Percentiles rank a stretch among this genome's conserved stretches.
These are phyloP conservation scores for Debaryomyces singareniensis DNA, from an alignment of 1,139 yeast species.

Conservation along the genomic window DNA sequence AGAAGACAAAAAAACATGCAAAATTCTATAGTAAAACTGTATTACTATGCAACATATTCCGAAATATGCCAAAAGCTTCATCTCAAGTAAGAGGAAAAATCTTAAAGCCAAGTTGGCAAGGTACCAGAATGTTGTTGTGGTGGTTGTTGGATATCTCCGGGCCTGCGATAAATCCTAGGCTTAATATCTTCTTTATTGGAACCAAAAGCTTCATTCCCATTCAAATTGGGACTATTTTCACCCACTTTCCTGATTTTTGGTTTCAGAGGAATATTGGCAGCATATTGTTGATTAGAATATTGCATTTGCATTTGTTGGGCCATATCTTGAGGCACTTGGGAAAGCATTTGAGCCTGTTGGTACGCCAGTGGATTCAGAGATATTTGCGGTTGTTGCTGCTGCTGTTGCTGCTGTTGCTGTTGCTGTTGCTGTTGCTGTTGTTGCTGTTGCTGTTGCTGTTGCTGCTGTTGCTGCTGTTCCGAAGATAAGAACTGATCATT, in stretches of 20 bases:
- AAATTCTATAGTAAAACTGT: not conserved
- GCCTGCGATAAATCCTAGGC: slow-evolving; percentile 7
- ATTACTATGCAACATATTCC: not conserved
- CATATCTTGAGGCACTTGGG: slow-evolving; percentile 1
- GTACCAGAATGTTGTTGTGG: slow-evolving; percentile 3
- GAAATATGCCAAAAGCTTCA: not conserved
- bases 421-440: slow-evolving; percentile 9
- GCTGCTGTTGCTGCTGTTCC: slow-evolving; percentile 7
- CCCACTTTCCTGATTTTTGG: slow-evolving; percentile 7
- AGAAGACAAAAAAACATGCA: not conserved
- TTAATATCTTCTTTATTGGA: slow-evolving; percentile 7
- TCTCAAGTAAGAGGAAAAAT: too few relatives aligned
- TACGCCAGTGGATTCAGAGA: slow-evolving; percentile 8
- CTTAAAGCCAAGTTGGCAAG: slow-evolving; percentile 9
- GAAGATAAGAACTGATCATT: slow-evolving; percentile 8
- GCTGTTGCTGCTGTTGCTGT: slow-evolving; percentile 10
- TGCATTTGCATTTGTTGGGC: slow-evolving; percentile 5
- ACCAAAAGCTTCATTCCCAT: slow-evolving; percentile 6
- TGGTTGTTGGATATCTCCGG: slow-evolving; percentile 1
- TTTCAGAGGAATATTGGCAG: slow-evolving; percentile 4
- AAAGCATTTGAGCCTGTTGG: slow-evolving; percentile 11
- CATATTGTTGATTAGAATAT: slow-evolving; percentile 4
- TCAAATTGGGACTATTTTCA: slow-evolving; percentile 5
- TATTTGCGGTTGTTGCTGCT: slow-evolving; percentile 6
- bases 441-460: slow-evolving; percentile 6